phyloP scores from a whole-genome alignment of 2,329 filamentous ascomycete genomes.

The Colletotrichum sp. region DNA sequence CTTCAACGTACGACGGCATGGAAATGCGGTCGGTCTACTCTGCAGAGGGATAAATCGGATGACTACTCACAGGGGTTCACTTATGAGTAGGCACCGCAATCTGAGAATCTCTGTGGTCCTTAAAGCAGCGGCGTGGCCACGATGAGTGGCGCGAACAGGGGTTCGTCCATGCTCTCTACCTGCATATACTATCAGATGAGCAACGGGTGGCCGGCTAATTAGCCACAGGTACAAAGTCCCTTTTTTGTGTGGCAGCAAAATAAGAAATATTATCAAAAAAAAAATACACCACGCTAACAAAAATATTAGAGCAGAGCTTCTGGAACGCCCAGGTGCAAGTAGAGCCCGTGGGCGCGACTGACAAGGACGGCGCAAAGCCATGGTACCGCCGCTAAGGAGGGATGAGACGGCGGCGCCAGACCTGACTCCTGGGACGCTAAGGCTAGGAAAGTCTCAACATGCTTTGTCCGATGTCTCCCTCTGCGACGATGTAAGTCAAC shows the following conservation, averaged over 20 bases:
- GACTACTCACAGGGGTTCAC: not conserved
- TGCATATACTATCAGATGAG: not conserved
- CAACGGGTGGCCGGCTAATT: not conserved
- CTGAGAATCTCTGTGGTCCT: not conserved
- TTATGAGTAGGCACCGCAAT: not conserved
- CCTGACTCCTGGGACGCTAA: not conserved
- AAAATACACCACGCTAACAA: not conserved
- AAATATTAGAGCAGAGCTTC: not conserved
- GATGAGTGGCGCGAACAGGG: slow-evolving; percentile 5
- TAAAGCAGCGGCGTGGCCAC: not conserved
- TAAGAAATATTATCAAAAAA: not conserved
- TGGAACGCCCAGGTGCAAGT: not conserved
- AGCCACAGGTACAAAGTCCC: not conserved
- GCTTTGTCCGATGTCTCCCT: not conserved
- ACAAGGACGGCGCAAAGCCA: not conserved
- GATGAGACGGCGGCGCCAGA: slow-evolving; percentile 11
- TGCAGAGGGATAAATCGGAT: not conserved
- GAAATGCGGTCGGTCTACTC: not conserved
- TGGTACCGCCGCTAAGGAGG: slow-evolving; percentile 1
- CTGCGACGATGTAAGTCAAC: not conserved
- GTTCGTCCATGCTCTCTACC: not conserved
- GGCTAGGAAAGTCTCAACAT: not conserved
- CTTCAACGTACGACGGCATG: not conserved
- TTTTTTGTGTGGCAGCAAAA: not conserved
- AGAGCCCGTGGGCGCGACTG: not conserved